A percentile compares a stretch with the other conserved stretches of the same genome.
phyloP scores from a whole-genome alignment of 2,329 filamentous ascomycete genomes.

The Talaromyces sp. region DNA sequence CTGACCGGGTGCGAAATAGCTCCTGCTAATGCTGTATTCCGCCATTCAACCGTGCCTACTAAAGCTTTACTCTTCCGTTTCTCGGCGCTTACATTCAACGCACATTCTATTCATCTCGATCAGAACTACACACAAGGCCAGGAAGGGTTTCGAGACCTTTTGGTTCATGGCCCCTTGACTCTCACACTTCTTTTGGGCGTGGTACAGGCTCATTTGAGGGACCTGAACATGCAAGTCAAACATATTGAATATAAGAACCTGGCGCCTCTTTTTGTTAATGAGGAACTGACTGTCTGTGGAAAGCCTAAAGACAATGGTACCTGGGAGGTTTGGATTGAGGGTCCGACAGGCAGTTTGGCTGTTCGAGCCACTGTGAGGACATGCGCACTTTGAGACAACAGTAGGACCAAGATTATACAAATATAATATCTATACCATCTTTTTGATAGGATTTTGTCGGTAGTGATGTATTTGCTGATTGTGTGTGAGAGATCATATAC shows the following conservation, averaged over 20 bases:
- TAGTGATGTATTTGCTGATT: no score
- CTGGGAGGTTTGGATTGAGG: constrained; percentile 70
- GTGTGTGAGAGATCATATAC: no score
- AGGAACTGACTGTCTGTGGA: constrained; percentile 71
- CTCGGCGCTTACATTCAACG: constrained; percentile 88
- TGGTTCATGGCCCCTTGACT: constrained; percentile 86
- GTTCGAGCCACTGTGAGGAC: constrained; percentile 59
- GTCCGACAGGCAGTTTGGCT: constrained; percentile 62
- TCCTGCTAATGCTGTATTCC: constrained; percentile 56
- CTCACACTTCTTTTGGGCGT: constrained; percentile 75
- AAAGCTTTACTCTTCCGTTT: constrained; percentile 81
- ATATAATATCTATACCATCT: no score
- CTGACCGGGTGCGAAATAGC: constrained; percentile 37
- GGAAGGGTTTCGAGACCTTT: constrained; percentile 73
- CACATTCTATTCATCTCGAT: constrained; percentile 88
- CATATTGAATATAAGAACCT: constrained; percentile 78
- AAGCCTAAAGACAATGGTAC: constrained; percentile 49
- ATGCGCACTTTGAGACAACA: not conserved
- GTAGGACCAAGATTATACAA: no score
- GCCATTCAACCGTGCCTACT: constrained; percentile 66
- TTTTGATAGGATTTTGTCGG: no score
- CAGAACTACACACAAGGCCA: constrained; percentile 66
- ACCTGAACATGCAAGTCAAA: constrained; percentile 46
- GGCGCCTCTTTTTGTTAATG: constrained; percentile 75
- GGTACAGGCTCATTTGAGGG: constrained; percentile 58